Conservation (phyloP, 768 basidiomycete species). For the Calocybe gangraenosa region DNA sequence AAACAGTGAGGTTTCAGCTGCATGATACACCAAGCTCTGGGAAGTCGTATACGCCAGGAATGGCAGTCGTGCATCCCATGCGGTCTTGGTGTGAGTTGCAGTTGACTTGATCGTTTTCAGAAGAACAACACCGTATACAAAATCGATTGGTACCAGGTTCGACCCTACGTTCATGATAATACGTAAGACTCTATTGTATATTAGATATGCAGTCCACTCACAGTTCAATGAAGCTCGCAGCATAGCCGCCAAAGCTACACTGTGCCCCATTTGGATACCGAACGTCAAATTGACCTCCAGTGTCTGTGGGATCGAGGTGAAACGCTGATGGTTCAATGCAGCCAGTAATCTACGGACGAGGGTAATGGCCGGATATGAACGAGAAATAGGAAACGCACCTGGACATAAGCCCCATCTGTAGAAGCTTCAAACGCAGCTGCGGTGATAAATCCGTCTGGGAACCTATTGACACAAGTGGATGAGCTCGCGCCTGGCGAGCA, state of each 20-base stretch:
- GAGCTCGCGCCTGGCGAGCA: slow-evolving; percentile 9
- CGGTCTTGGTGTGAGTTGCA: slow-evolving; percentile 51
- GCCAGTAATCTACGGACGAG: slow-evolving; percentile 17
- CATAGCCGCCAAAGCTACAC: slow-evolving; percentile 46
- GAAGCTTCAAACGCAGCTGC: slow-evolving; percentile 15
- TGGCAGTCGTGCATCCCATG: slow-evolving; percentile 34
- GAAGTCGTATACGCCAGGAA: slow-evolving; percentile 46
- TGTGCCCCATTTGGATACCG: slow-evolving; percentile 52
- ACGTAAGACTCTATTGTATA: background rate
- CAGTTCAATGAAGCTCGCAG: slow-evolving; percentile 50
- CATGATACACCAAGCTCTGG: slow-evolving; percentile 19
- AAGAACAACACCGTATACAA: slow-evolving; percentile 44
- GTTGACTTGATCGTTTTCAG: slow-evolving; percentile 36
- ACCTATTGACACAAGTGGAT: slow-evolving; percentile 6
- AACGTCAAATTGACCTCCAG: slow-evolving; percentile 47
- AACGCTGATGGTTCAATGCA: slow-evolving; percentile 17
- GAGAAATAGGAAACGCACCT: slow-evolving; percentile 9
- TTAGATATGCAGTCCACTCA: slow-evolving; percentile 14
- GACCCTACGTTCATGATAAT: slow-evolving; percentile 26
- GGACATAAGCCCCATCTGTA: slow-evolving; percentile 16
- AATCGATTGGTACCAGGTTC: slow-evolving; percentile 43
- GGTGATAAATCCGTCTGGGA: slow-evolving; percentile 16
- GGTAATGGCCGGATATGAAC: background rate
- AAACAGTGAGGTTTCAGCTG: background rate
- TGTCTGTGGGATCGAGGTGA: slow-evolving; percentile 23